Percentiles rank a stretch among this genome's conserved stretches.
phyloP scores from a whole-genome alignment of 495 filamentous ascomycete genomes.

The Echria macrotheca region DNA sequence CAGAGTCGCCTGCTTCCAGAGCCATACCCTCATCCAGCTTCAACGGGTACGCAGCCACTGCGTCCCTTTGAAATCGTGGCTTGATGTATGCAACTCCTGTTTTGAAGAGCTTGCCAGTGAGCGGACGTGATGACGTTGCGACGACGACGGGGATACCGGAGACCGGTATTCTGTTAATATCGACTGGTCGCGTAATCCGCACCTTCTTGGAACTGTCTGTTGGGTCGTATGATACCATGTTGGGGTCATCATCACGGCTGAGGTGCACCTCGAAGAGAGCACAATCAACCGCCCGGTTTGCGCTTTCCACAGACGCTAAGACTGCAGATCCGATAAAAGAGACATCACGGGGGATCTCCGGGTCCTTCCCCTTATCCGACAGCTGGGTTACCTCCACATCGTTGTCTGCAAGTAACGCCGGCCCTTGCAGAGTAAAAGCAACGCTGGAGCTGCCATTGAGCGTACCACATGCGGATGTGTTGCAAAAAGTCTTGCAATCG shows the following conservation, averaged over 20 bases:
- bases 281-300: background rate
- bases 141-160: background rate
- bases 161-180: background rate
- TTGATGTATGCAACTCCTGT: conserved; percentile 1
- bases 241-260: conserved; percentile 1
- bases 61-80: background rate
- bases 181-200: background rate
- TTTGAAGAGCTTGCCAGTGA: background rate
- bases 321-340: background rate
- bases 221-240: conserved; percentile 6
- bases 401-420: background rate
- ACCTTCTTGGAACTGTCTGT: background rate
- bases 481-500: no score
- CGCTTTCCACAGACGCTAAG: background rate
- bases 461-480: background rate
- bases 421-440: background rate
- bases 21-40: background rate
- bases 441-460: background rate
- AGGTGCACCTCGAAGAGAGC: conserved; percentile 2
- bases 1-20: background rate
- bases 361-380: background rate
- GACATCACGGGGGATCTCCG: background rate
- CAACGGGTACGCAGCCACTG: background rate
- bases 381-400: background rate
- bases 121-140: background rate